Base-by-base conservation (phyloP, 2,329 filamentous ascomycete genomes). In the Trichoderma asperellum region DNA sequence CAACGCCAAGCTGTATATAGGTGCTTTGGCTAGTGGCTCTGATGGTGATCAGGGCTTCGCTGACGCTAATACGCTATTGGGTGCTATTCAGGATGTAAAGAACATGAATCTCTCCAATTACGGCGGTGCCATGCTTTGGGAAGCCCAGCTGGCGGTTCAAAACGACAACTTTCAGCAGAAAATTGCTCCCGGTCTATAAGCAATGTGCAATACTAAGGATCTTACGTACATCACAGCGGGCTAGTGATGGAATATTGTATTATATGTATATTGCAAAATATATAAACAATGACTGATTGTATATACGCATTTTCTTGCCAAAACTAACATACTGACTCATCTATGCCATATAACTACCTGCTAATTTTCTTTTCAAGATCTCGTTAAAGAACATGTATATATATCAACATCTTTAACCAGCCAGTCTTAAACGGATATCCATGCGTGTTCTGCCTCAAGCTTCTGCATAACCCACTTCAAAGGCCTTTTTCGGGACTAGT, bases 111-210 rank as follows among this genome's bases (percentile, higher is more conserved):
- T 86, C 74, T 77, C 80, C 2, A 89, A 84, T 76, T 90, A 91
- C 73, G 88, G 88, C 5, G 89, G 89, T 29, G 83, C 89, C 16
- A 90, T 91, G 88, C 81, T 90, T 77, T 91, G 88, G 89, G 89
- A 91, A 77, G 85, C 81, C 29, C 87, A 89, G 78, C 81, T 85
- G 4, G 87, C 84, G 70, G 78, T 78, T 11, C 89, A 89, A 76
- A 52, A 76, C 2, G 87, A 86, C 0, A 88, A 87, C 73, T 78
- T 52, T 35, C 67, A 74, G 66, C 61, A 57, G 58, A 11, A 49
- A 11, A 49, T 49, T 49, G 47, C 47, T 5, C n/a, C 47, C 10
- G 47, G 47, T 24, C 47, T 49, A 18, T 43, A 43, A 43, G 40
- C 37, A 43, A 43, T 43, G 18, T 43, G 7, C 18, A 1, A n/a